A percentile compares a stretch with the other conserved stretches of the same genome.
phyloP scores from a whole-genome alignment of 2,329 filamentous ascomycete genomes.

The Ophiocordyceps australis region DNA sequence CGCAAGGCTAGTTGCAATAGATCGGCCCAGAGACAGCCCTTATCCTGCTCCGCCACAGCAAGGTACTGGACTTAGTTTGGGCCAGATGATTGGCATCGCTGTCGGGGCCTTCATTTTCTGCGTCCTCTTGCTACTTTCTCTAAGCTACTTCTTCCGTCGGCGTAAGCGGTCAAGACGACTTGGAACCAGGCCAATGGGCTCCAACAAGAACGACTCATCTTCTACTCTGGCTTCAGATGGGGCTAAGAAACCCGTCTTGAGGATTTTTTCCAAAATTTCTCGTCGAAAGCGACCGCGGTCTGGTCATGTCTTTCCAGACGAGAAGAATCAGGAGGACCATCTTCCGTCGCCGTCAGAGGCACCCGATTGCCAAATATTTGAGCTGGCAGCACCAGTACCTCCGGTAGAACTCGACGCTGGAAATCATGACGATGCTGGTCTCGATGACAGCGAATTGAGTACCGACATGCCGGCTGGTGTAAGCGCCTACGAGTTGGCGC shows the following conservation, averaged over 20 bases:
- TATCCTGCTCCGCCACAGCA: conserved; percentile 20
- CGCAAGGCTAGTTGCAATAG: conserved; percentile 22
- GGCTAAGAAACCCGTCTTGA: conserved; percentile 7
- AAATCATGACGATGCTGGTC: conserved; percentile 14
- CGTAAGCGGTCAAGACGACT: conserved; percentile 11
- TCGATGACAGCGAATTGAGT: conserved; percentile 20
- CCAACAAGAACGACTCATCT: conserved; percentile 18
- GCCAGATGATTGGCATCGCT: conserved; percentile 25
- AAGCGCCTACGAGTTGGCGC: conserved; percentile 30
- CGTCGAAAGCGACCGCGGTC: conserved; percentile 15
- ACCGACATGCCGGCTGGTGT: conserved; percentile 19
- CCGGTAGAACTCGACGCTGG: conserved; percentile 30
- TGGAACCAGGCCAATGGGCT: conserved; percentile 6
- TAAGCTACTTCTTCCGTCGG: conserved; percentile 15
- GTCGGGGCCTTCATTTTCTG: conserved; percentile 19
- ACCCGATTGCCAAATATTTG: conserved; percentile 29
- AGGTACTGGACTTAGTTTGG: conserved; percentile 15
- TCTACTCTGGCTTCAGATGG: conserved; percentile 11
- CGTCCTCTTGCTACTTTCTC: conserved; percentile 9
- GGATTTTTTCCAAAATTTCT: conserved; percentile 22
- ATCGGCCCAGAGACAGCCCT: conserved; percentile 23
- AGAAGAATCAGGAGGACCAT: conserved; percentile 3
- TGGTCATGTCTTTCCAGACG: conserved; percentile 7
- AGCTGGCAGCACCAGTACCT: conserved; percentile 25
- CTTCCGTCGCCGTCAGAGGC: conserved; percentile 12